phyloP scores from a whole-genome alignment of 2,329 filamentous ascomycete species.

The Diaporthe citriasiana region DNA sequence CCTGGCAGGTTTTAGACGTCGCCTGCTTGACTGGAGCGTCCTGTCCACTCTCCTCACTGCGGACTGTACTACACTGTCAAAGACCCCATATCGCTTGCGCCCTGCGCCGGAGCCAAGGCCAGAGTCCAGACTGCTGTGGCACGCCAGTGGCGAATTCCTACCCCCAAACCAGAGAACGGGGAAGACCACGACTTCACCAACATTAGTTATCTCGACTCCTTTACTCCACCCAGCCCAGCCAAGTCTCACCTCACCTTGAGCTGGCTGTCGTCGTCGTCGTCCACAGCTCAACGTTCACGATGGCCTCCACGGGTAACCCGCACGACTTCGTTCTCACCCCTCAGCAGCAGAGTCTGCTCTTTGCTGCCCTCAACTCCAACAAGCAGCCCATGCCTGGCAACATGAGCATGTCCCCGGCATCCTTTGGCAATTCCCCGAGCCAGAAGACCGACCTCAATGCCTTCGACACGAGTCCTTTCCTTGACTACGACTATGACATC shows the following conservation, averaged over 20 bases:
- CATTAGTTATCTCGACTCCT: neutral
- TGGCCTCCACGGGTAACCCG: constrained; percentile 66
- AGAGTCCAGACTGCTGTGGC: constrained; percentile 16
- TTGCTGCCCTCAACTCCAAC: constrained; percentile 83
- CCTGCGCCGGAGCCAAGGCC: constrained; percentile 20
- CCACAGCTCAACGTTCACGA: constrained; percentile 49
- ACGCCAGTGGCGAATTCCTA: constrained; percentile 37
- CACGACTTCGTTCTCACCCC: constrained; percentile 78
- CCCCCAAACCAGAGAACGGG: constrained; percentile 32
- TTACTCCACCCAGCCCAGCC: constrained; percentile 20
- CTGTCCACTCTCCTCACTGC: constrained; percentile 1
- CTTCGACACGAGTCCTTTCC: constrained; percentile 82
- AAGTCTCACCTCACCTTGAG: neutral
- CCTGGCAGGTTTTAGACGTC: neutral
- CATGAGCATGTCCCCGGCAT: constrained; percentile 61
- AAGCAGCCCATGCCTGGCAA: constrained; percentile 58
- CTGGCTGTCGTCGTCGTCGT: constrained; percentile 21
- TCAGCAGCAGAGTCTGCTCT: constrained; percentile 82
- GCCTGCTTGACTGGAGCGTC: neutral
- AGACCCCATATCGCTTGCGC: neutral
- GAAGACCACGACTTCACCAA: constrained; percentile 14
- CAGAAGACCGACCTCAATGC: constrained; percentile 62
- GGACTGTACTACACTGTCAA: neutral
- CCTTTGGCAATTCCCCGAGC: constrained; percentile 64
- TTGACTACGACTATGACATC: constrained; percentile 86